Percentiles rank a stretch among this genome's conserved stretches.
phyloP scores from a whole-genome alignment of 352 stramenopile species.

The Halophytophthora polymorphica region DNA sequence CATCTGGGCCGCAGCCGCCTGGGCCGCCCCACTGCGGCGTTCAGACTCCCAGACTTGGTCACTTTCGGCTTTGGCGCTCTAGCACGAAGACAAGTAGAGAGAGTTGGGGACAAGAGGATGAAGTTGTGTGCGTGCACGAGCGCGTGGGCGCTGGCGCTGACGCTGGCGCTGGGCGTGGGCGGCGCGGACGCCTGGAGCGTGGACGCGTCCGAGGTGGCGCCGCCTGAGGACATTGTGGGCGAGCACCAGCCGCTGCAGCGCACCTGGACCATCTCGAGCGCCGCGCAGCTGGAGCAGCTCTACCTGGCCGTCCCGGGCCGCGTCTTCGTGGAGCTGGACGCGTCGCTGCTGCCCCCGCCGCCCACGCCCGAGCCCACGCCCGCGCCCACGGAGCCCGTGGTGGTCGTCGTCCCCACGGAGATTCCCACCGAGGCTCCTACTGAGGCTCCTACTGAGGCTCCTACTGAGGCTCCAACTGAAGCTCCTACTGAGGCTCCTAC shows the following conservation, averaged over 20 bases:
- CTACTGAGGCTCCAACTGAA: slow-evolving; percentile 6
- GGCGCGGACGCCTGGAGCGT: slow-evolving; percentile 28
- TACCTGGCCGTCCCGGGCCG: slow-evolving; percentile 48
- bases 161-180: slow-evolving; percentile 9
- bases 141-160: slow-evolving; percentile 10
- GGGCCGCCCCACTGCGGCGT: no score
- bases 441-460: slow-evolving; percentile 5
- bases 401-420: slow-evolving; percentile 4
- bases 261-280: slow-evolving; percentile 42
- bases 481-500: not conserved
- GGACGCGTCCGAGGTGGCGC: slow-evolving; percentile 26
- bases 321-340: slow-evolving; percentile 54
- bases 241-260: slow-evolving; percentile 40
- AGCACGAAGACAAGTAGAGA: not conserved
- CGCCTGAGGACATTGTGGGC: slow-evolving; percentile 24
- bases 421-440: not conserved
- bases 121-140: slow-evolving; percentile 18
- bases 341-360: slow-evolving; percentile 20
- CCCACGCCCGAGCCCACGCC: not conserved
- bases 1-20: no score
- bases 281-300: slow-evolving; percentile 38
- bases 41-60: no score
- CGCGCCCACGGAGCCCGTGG: not conserved
- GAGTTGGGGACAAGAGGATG: slow-evolving; percentile 7
- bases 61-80: slow-evolving; percentile 3